phyloP scores from a whole-genome alignment of 352 stramenopile species.

The Lagenidium sp. region DNA sequence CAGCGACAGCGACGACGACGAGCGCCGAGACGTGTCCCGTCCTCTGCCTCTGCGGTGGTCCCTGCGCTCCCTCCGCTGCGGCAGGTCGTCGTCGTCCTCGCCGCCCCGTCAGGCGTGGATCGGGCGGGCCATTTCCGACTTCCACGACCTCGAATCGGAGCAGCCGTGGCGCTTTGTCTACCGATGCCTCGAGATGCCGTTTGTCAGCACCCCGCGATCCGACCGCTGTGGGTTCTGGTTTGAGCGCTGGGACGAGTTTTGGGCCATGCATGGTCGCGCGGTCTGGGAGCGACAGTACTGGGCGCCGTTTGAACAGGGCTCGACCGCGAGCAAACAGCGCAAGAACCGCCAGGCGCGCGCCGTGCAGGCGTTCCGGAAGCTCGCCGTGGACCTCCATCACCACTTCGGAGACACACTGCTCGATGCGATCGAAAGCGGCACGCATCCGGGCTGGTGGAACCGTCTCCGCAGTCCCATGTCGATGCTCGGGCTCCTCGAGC shows the following conservation, averaged over 20 bases:
- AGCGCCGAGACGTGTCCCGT: too few relatives aligned
- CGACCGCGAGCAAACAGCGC: constrained; percentile 19
- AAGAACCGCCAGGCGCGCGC: constrained; percentile 22
- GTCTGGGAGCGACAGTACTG: constrained; percentile 43
- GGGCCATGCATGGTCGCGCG: constrained; percentile 22
- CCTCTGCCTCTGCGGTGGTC: neutral
- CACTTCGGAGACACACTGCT: constrained; percentile 4
- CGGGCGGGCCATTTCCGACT: constrained; percentile 10
- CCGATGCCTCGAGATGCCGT: constrained; percentile 30
- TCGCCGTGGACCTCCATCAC: constrained; percentile 21
- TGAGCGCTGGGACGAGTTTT: constrained; percentile 42
- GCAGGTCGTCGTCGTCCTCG: too few relatives aligned
- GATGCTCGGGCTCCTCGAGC: constrained; percentile 1
- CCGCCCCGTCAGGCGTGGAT: too few relatives aligned
- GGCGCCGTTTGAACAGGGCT: constrained; percentile 17
- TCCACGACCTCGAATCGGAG: constrained; percentile 17
- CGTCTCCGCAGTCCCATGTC: constrained; percentile 5
- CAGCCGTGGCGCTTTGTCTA: constrained; percentile 37
- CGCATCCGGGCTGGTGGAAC: constrained; percentile 14
- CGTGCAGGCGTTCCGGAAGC: constrained; percentile 16
- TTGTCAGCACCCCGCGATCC: constrained; percentile 10
- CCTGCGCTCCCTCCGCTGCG: too few relatives aligned
- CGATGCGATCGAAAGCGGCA: neutral
- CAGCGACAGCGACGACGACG: too few relatives aligned
- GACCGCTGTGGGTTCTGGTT: constrained; percentile 36